Percentiles rank a stretch among this genome's conserved stretches.
Evolutionary conservation across 2,329 filamentous ascomycete species (phyloP).

Genomic region (Venturia nashicola): DNA sequence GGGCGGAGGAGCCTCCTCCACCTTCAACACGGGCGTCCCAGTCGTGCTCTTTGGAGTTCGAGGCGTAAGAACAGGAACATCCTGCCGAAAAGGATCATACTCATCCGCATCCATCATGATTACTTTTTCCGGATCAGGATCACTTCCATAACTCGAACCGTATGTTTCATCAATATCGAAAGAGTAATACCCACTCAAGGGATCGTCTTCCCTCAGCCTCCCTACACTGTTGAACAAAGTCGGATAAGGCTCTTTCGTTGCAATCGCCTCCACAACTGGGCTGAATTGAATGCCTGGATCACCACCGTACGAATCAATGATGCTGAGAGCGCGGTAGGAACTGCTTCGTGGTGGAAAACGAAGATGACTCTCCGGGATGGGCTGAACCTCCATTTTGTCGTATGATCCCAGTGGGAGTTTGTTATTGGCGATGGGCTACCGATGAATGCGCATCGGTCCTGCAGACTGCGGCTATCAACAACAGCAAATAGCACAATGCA

Average conservation of each 20-base stretch:
- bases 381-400: background rate
- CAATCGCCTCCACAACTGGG: background rate
- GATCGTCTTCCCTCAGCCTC: background rate
- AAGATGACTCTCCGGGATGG: background rate
- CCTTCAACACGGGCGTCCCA: background rate
- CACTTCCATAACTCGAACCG: background rate
- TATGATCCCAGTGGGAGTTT: background rate
- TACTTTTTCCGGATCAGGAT: background rate
- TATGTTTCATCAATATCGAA: slow-evolving; percentile 5
- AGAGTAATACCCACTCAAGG: background rate
- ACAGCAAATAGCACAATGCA: background rate
- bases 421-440: background rate
- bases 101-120: background rate
- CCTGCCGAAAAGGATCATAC: slow-evolving; percentile 7
- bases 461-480: background rate
- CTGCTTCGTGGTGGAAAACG: slow-evolving; percentile 4
- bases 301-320: slow-evolving; percentile 6
- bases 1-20: too few species aligned
- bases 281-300: background rate
- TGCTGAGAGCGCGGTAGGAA: background rate
- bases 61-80: background rate
- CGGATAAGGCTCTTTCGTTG: background rate
- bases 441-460: background rate
- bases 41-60: background rate
- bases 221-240: background rate